Evolutionary conservation across 2,329 filamentous ascomycete genomes (phyloP).

Genomic region (Diatrype stigma): DNA sequence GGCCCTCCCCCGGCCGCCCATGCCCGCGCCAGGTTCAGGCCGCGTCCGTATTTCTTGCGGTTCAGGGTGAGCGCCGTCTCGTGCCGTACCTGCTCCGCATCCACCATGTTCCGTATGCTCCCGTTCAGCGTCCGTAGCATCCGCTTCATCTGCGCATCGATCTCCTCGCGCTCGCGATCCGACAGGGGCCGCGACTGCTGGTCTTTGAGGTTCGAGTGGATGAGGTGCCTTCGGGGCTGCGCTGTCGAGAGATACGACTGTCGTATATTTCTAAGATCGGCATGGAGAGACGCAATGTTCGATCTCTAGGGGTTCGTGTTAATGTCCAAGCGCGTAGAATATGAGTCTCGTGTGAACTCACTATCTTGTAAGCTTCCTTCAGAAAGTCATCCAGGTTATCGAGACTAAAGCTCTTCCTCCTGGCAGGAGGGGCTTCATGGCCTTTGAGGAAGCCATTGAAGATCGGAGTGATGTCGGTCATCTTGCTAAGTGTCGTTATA

Average conservation of each 20-base stretch:
- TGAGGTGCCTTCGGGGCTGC: slow-evolving; percentile 55
- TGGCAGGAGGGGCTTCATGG: slow-evolving; percentile 49
- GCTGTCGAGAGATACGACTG: slow-evolving; percentile 87
- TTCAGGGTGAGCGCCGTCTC: slow-evolving; percentile 69
- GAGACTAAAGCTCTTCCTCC: slow-evolving; percentile 38
- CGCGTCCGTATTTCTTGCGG: slow-evolving; percentile 62
- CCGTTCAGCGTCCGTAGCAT: slow-evolving; percentile 81
- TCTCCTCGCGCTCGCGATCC: slow-evolving; percentile 76
- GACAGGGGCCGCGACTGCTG: slow-evolving; percentile 57
- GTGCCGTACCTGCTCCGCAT: slow-evolving; percentile 77
- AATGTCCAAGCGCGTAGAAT: neutral
- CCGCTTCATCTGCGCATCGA: slow-evolving; percentile 82
- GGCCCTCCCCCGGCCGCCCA: slow-evolving; percentile 63
- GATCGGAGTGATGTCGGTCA: slow-evolving; percentile 61
- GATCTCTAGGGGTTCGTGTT: slow-evolving; percentile 51
- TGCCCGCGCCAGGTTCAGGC: slow-evolving; percentile 59
- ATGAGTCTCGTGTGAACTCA: slow-evolving; percentile 37
- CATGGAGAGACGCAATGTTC: slow-evolving; percentile 75
- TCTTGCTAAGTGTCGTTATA: slow-evolving; percentile 17
- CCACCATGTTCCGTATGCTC: slow-evolving; percentile 73
- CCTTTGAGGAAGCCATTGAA: slow-evolving; percentile 66
- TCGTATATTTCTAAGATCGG: slow-evolving; percentile 77
- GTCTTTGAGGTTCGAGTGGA: slow-evolving; percentile 39
- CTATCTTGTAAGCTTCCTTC: slow-evolving; percentile 90
- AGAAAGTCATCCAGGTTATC: slow-evolving; percentile 77